Evolutionary conservation across 441 rosid species (phyloP).

Genomic region (Gossypium trilobum): DNA sequence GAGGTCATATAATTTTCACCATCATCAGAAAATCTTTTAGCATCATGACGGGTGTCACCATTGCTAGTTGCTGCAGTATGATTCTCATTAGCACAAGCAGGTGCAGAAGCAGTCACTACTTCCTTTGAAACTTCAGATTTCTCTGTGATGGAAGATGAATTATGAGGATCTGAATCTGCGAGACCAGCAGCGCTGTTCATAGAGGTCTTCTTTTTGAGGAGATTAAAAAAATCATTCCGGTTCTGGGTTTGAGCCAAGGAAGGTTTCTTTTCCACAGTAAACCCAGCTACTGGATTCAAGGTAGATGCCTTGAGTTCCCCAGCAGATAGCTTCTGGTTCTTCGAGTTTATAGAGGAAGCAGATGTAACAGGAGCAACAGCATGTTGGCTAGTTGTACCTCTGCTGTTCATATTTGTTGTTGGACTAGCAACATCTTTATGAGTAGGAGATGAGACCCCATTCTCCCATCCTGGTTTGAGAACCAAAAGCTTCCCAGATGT

Average conservation of each 20-base stretch:
- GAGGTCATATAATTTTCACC: conserved; percentile 21
- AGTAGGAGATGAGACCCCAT: conserved; percentile 38
- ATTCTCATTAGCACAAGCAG: conserved; percentile 31
- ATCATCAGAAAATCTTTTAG: conserved; percentile 33
- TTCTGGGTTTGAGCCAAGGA: conserved; percentile 60
- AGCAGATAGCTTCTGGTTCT: conserved; percentile 30
- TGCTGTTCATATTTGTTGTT: conserved; percentile 28
- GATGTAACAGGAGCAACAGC: conserved; percentile 35
- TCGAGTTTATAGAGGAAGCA: conserved; percentile 39
- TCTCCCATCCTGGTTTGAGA: conserved; percentile 76
- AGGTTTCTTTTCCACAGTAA: conserved; percentile 52
- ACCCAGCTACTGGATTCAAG: conserved; percentile 30
- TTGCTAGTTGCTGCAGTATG: conserved; percentile 34
- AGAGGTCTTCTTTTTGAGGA: conserved; percentile 55
- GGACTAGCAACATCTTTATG: conserved; percentile 52
- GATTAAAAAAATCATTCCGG: conserved; percentile 62
- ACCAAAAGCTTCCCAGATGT: conserved; percentile 64
- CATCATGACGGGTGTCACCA: conserved; percentile 31
- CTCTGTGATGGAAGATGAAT: conserved; percentile 34
- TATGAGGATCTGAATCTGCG: conserved; percentile 30
- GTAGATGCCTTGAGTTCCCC: conserved; percentile 38
- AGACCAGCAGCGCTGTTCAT: conserved; percentile 30
- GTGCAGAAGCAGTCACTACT: conserved; percentile 26
- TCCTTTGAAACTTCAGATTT: conserved; percentile 37
- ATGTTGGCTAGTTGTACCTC: conserved; percentile 35